Base-by-base conservation (phyloP, 805 yeast genomes). In the Saccharomycopsis fibuligera region DNA sequence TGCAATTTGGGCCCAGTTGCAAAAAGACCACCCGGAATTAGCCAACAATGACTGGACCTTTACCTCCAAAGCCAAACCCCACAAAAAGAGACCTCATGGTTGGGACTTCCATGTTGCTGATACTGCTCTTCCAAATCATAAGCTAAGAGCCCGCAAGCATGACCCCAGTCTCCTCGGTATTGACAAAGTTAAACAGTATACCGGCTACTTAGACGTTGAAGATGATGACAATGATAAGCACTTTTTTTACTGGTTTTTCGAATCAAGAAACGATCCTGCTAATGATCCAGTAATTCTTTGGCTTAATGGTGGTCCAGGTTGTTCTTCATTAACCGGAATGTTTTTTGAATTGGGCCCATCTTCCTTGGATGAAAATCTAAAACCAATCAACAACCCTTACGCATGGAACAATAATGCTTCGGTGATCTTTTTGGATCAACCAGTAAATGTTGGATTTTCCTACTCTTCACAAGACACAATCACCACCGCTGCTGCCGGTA, bases 231-330 rank as follows among this genome's bases (percentile, higher is more conserved):
- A 81, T 57, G 96, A 87, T 62, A 88, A 88, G 68, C 96, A 88
- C 68, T 81, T 90, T 64, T 91, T 90, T 65, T 91, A 81, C 71
- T 89, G 95, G 96, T 82, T 83, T 60, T 91, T 91, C 58, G 97
- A 90, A 66, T 83, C 95, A 45, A 79, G 96, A 69, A 82, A 82
- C 60, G 88, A 87, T 63, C 97, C 97, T 3, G 67, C 65, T 46
- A 86, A 71, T 46, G 97, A 91, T 65, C 97, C 97, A 1, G 74
- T 89, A 19, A 75, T 91, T 48, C 67, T 83, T 55, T 85, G 91
- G 98, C 72, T 90, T 58, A 90, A 90, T 62, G 97, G 97, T 56
- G 96, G 97, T 4, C 97, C 97, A 35, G 97, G 97, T 12, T 90
- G 97, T 63, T 86, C 96, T 0, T 86, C 96, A 1, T 68, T 88